Conservation (phyloP, 2,329 filamentous ascomycete genomes). For the Pyrenochaeta sp. region DNA sequence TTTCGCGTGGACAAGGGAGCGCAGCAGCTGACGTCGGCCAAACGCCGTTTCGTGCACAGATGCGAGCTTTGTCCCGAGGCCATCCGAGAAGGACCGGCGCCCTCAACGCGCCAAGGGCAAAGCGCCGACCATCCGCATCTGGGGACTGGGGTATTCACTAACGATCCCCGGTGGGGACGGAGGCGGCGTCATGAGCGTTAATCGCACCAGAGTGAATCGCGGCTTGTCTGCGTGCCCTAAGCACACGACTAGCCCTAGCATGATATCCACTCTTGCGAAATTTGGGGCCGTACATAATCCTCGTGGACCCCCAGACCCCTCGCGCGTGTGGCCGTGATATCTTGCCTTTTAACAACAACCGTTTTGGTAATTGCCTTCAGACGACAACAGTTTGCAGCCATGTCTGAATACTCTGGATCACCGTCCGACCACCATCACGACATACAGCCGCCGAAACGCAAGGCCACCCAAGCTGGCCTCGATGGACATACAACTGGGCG, state of each 20-base stretch:
- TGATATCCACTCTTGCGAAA: conserved; percentile 45
- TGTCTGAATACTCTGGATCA: conserved; percentile 50
- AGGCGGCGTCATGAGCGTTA: conserved; percentile 47
- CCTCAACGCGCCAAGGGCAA: conserved; percentile 32
- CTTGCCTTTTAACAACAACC: conserved; percentile 19
- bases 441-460: conserved; percentile 62
- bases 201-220: conserved; percentile 40
- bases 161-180: conserved; percentile 44
- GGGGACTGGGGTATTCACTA: conserved; percentile 50
- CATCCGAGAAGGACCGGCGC: conserved; percentile 45
- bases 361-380: conserved; percentile 22
- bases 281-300: conserved; percentile 44
- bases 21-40: conserved; percentile 37
- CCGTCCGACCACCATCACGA: conserved; percentile 44
- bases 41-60: conserved; percentile 19
- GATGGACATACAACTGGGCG: conserved; percentile 56
- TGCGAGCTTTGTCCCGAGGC: conserved; percentile 39
- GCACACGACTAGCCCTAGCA: conserved; percentile 36
- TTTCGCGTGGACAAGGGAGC: conserved; percentile 11
- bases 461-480: conserved; percentile 65
- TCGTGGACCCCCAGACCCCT: conserved; percentile 35
- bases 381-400: conserved; percentile 31
- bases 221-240: conserved; percentile 38
- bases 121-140: conserved; percentile 46
- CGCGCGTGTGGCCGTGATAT: conserved; percentile 26